Evolutionary conservation across 306 rosid genomes (phyloP).

Genomic region (Arachis stenosperma): DNA sequence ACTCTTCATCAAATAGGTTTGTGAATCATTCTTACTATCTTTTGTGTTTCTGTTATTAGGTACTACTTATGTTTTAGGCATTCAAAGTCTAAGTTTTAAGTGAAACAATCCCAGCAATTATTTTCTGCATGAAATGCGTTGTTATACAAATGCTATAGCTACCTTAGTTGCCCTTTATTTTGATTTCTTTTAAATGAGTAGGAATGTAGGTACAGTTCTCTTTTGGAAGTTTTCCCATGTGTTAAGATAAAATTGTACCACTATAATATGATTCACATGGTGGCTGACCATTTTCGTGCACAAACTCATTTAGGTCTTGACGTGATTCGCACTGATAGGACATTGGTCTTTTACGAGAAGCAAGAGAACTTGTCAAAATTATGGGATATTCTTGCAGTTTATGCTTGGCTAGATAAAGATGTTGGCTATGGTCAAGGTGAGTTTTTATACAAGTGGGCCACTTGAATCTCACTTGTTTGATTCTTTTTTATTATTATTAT

Average conservation of each 20-base stretch:
- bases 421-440: conserved; percentile 97
- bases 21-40: conserved; percentile 37
- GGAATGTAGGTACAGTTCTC: conserved; percentile 14
- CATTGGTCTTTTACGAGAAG: conserved; percentile 93
- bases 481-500: background rate
- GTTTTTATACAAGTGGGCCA: conserved; percentile 34
- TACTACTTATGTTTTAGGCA: conserved; percentile 13
- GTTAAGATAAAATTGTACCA: conserved; percentile 7
- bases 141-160: conserved; percentile 12
- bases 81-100: no score
- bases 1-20: conserved; percentile 97
- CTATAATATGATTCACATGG: conserved; percentile 1
- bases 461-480: conserved; percentile 21
- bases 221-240: conserved; percentile 26
- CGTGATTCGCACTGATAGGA: conserved; percentile 94
- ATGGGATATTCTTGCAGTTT: conserved; percentile 97
- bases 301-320: conserved; percentile 79
- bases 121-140: conserved; percentile 36
- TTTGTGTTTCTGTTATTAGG: conserved; percentile 3
- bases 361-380: conserved; percentile 86
- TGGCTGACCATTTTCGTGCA: conserved; percentile 30
- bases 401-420: conserved; percentile 94
- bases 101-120: conserved; percentile 10
- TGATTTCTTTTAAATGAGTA: conserved; percentile 13
- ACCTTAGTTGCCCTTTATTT: background rate